Base-by-base conservation (phyloP, 31 red algal genomes). In the Asparagopsis taxiformis region DNA sequence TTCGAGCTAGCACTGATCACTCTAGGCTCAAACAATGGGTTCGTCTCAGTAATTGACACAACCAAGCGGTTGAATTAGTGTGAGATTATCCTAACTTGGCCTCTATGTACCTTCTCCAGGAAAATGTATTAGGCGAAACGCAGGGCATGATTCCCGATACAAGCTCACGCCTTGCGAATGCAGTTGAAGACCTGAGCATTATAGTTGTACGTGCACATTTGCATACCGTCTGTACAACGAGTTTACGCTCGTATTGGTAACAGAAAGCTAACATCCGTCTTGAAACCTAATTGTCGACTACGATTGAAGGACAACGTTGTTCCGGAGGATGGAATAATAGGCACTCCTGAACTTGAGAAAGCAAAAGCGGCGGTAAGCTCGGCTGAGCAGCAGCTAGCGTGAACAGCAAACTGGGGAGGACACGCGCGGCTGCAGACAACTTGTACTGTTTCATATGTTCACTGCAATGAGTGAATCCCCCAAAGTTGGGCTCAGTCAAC, bases 71-170 rank as follows among this genome's bases (percentile, higher is more conserved):
- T n/a, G n/a, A n/a, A n/a, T n/a, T n/a, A n/a, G n/a, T n/a, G n/a
- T n/a, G n/a, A n/a, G n/a, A n/a, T n/a, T n/a, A n/a, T n/a, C n/a
- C n/a, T n/a, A n/a, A n/a, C n/a, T n/a, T n/a, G n/a, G n/a, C n/a
- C n/a, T n/a, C n/a, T n/a, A n/a, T n/a, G n/a, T 11, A 17, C 23
- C 30, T 41, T 59, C 11, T 22, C 2, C 25, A 80, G 77, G 77
- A 80, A 36, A 80, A 58, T 17, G 77, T 80, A 3, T 35, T 80
- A 16, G 77, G 52, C 15, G 77, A 80, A 44, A 80, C 77, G 3
- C 77, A 80, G 60, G 62, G 64, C 31, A 80, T 80, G 77, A 80
- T 80, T 30, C 77, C 77, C 16, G 77, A 80, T 62, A 70, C 77
- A 16, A 80, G 39, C 9, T 65, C 77, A 29, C 62, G 77, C 2